phyloP scores from a whole-genome alignment of 768 basidiomycete species.

The Leucosporidium creatinivorum region DNA sequence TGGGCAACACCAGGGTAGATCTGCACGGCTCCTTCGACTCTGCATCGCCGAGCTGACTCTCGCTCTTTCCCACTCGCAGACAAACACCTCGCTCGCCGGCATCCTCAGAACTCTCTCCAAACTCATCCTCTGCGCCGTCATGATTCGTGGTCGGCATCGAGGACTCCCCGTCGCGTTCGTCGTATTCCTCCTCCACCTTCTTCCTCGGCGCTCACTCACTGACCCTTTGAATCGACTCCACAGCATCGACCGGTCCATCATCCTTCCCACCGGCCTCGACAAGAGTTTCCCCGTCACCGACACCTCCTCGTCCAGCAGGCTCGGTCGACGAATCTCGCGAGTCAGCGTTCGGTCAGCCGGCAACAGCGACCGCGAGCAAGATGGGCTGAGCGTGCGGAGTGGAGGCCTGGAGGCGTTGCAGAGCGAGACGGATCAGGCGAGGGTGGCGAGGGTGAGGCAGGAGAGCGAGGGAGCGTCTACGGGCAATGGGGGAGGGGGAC shows the following conservation, averaged over 20 bases:
- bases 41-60: neutral
- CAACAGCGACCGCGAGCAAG: too few relatives aligned
- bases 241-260: slow-evolving; percentile 58
- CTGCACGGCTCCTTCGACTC: slow-evolving; percentile 33
- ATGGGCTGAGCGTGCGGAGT: neutral
- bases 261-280: slow-evolving; percentile 61
- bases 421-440: too few relatives aligned
- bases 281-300: neutral
- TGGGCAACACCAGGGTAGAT: slow-evolving; percentile 70
- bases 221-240: neutral
- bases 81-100: slow-evolving; percentile 73
- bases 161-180: slow-evolving; percentile 34
- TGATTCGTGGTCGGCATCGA: slow-evolving; percentile 58
- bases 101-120: slow-evolving; percentile 74
- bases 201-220: neutral
- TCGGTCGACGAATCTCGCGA: too few relatives aligned
- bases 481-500: too few relatives aligned
- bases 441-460: too few relatives aligned
- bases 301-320: too few relatives aligned
- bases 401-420: too few relatives aligned
- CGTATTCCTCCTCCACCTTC: neutral
- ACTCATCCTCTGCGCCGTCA: slow-evolving; percentile 74
- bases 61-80: slow-evolving; percentile 46
- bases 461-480: too few relatives aligned
- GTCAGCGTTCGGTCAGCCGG: too few relatives aligned